These are phyloP conservation scores for Hericium alpestre DNA, from an alignment of 768 basidiomycete species.

Conservation along the genomic window DNA sequence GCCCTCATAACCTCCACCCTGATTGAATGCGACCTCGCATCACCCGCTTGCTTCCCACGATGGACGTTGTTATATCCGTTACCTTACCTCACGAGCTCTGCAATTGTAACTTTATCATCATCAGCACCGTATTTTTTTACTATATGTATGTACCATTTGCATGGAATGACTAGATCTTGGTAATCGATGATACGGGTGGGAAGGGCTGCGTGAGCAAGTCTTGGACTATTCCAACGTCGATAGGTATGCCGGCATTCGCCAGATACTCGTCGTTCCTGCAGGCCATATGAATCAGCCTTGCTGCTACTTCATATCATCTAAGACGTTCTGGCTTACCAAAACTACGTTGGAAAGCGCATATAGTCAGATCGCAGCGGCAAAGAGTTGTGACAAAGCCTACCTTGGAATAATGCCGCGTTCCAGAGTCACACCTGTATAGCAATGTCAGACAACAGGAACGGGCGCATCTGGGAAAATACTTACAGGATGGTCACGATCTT, in stretches of 20 bases:
- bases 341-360: conserved; percentile 20
- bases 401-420: conserved; percentile 87
- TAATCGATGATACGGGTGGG: conserved; percentile 15
- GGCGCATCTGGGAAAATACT: conserved; percentile 13
- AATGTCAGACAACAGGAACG: conserved; percentile 23
- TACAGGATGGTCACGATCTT: conserved; percentile 81
- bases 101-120: conserved; percentile 15
- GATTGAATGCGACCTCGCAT: too few species aligned
- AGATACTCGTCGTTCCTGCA: conserved; percentile 47
- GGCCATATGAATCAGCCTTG: background rate
- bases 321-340: conserved; percentile 31
- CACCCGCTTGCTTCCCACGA: background rate
- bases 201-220: conserved; percentile 23
- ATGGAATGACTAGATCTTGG: conserved; percentile 8
- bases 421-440: conserved; percentile 63
- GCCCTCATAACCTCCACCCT: too few species aligned
- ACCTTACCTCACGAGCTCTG: background rate
- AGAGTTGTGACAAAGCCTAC: conserved; percentile 28
- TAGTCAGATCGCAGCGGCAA: background rate
- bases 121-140: conserved; percentile 10
- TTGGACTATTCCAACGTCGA: conserved; percentile 30
- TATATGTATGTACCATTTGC: conserved; percentile 3
- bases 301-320: background rate
- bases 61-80: background rate
- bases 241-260: conserved; percentile 27